A percentile compares a stretch with the other conserved stretches of the same genome.
Conservation (phyloP, 225 moss, liverwort and hornwort genomes). For the Asterella californica region DNA sequence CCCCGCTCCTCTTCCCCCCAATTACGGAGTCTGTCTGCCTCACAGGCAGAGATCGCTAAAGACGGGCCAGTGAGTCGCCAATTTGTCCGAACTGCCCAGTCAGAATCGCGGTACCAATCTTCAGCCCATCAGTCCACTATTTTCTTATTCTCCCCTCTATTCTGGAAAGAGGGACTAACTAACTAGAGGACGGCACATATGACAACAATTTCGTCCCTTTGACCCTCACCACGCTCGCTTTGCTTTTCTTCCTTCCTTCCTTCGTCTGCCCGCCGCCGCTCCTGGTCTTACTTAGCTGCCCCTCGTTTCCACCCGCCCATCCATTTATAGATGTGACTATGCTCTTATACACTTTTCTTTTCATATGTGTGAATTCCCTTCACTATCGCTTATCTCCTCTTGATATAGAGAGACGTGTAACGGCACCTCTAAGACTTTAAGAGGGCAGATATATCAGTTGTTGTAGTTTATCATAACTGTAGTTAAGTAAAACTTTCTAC, state of each 20-base stretch:
- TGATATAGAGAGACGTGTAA: too few relatives aligned
- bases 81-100: not conserved
- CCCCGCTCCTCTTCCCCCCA: too few relatives aligned
- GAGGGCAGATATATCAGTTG: too few relatives aligned
- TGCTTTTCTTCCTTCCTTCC: not conserved
- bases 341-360: too few relatives aligned
- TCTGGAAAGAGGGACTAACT: not conserved
- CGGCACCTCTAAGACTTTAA: too few relatives aligned
- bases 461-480: too few relatives aligned
- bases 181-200: not conserved
- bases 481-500: too few relatives aligned
- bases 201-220: not conserved
- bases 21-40: not conserved
- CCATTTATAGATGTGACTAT: not conserved
- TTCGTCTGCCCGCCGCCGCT: not conserved
- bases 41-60: not conserved
- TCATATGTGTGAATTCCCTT: too few relatives aligned
- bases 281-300: not conserved
- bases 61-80: not conserved
- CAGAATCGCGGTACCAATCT: conserved; percentile 2
- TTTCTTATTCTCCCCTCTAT: too few relatives aligned
- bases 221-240: not conserved
- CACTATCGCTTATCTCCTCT: too few relatives aligned
- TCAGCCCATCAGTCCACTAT: not conserved
- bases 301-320: conserved; percentile 1